phyloP scores from a whole-genome alignment of 148 eudicot species.

The Rhododendron molle region DNA sequence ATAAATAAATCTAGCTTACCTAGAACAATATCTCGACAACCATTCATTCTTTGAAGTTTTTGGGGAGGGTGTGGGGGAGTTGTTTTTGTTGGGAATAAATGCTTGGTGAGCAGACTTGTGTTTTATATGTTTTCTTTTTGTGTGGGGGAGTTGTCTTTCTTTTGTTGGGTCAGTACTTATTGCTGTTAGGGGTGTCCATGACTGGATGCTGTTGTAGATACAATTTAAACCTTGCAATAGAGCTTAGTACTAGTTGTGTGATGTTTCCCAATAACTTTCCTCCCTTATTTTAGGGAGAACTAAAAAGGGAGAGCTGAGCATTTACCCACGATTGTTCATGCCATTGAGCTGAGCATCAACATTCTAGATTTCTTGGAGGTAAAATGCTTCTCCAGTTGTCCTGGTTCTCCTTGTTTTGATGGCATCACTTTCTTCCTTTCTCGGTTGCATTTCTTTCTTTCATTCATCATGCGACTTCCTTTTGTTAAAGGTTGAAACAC shows the following conservation, averaged over 20 bases:
- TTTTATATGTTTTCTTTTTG: background rate
- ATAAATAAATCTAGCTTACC: background rate
- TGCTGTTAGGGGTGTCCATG: background rate
- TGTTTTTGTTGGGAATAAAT: too few species aligned
- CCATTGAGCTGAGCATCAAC: constrained; percentile 60
- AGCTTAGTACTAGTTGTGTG: background rate
- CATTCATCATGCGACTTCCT: background rate
- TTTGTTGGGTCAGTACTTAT: background rate
- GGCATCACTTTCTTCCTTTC: background rate
- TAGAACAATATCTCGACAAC: background rate
- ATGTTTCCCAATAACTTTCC: background rate
- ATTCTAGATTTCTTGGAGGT: constrained; percentile 77
- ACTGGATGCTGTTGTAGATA: background rate
- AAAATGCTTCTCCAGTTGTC: constrained; percentile 7
- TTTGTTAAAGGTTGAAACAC: constrained; percentile 74
- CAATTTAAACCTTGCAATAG: background rate
- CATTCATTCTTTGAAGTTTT: background rate
- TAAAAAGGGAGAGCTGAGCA: constrained; percentile 86
- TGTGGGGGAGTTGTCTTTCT: background rate
- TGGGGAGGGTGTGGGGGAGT: background rate
- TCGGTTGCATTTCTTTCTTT: background rate
- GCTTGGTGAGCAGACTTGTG: background rate
- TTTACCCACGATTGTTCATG: constrained; percentile 68
- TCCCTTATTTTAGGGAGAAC: constrained; percentile 52
- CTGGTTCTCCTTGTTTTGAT: background rate